Evolutionary conservation across 768 basidiomycete genomes (phyloP).

Genomic region (Termitomyces heimii): DNA sequence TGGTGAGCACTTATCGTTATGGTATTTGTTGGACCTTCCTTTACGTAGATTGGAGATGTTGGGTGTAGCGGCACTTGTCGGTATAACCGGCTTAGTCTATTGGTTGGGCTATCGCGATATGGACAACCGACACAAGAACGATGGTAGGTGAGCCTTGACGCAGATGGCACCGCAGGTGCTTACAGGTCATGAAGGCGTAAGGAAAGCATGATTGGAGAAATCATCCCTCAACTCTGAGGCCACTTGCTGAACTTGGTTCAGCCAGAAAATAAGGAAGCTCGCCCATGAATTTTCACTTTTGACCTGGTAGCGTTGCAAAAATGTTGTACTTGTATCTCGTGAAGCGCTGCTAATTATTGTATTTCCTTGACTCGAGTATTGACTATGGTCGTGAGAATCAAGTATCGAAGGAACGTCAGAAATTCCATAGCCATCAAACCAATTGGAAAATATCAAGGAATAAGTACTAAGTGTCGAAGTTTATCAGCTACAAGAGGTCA

Average conservation of each 20-base stretch:
- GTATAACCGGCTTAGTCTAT: conserved; percentile 14
- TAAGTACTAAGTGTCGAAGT: too few species aligned
- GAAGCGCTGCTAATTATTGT: too few species aligned
- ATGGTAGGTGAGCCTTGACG: conserved; percentile 13
- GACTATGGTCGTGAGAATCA: too few species aligned
- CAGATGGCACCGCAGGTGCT: not conserved
- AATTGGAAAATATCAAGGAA: too few species aligned
- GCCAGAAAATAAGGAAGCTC: not conserved
- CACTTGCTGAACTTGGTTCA: not conserved
- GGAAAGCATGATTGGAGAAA: conserved; percentile 13
- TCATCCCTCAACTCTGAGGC: conserved; percentile 12
- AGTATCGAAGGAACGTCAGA: too few species aligned
- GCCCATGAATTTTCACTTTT: not conserved
- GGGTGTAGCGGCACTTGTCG: conserved; percentile 13
- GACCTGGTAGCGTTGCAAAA: not conserved
- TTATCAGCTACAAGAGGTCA: too few species aligned
- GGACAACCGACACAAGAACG: conserved; percentile 16
- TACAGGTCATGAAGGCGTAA: conserved; percentile 5
- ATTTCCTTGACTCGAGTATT: not conserved
- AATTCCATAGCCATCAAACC: too few species aligned
- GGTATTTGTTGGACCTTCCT: not conserved
- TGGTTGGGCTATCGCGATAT: conserved; percentile 17
- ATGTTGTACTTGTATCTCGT: not conserved
- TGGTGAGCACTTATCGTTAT: conserved; percentile 3
- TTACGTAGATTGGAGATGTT: conserved; percentile 6